Conservation (phyloP, 192 early-diverging fungal genomes). For the Podila horticola region DNA sequence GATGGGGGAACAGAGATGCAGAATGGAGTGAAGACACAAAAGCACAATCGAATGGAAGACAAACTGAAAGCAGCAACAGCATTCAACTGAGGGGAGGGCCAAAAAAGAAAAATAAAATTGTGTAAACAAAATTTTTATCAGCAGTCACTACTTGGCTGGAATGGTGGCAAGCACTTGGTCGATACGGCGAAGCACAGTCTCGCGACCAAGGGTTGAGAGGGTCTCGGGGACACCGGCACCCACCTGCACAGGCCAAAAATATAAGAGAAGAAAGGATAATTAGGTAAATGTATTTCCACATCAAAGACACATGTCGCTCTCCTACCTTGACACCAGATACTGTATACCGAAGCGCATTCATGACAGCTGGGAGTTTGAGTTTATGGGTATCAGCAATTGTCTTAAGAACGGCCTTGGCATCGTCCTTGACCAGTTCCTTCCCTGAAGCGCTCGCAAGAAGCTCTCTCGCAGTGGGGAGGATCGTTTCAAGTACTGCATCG, state of each 20-base stretch:
- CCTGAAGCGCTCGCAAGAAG: slow-evolving; percentile 10
- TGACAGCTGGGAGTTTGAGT: slow-evolving; percentile 60
- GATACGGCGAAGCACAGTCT: slow-evolving; percentile 47
- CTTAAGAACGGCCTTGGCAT: slow-evolving; percentile 46
- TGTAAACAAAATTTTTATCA: slow-evolving; percentile 4
- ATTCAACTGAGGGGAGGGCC: background rate
- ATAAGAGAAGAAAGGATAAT: background rate
- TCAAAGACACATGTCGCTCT: background rate
- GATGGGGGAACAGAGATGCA: background rate
- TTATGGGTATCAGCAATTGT: slow-evolving; percentile 43
- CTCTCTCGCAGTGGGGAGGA: slow-evolving; percentile 11
- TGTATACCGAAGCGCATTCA: slow-evolving; percentile 73
- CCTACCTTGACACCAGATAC: slow-evolving; percentile 68
- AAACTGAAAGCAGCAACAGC: background rate
- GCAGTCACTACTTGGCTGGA: slow-evolving; percentile 1
- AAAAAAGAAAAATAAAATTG: slow-evolving; percentile 32
- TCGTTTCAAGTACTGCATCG: slow-evolving; percentile 37
- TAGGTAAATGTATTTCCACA: background rate
- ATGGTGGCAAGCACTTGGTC: slow-evolving; percentile 9
- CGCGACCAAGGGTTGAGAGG: slow-evolving; percentile 57
- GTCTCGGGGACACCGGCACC: slow-evolving; percentile 68
- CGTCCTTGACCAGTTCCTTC: slow-evolving; percentile 32
- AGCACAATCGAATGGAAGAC: slow-evolving; percentile 11
- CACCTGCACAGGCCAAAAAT: slow-evolving; percentile 30
- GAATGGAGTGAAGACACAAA: background rate